phyloP scores from a whole-genome alignment of 208 protist species.

The Novymonas esmeraldas region DNA sequence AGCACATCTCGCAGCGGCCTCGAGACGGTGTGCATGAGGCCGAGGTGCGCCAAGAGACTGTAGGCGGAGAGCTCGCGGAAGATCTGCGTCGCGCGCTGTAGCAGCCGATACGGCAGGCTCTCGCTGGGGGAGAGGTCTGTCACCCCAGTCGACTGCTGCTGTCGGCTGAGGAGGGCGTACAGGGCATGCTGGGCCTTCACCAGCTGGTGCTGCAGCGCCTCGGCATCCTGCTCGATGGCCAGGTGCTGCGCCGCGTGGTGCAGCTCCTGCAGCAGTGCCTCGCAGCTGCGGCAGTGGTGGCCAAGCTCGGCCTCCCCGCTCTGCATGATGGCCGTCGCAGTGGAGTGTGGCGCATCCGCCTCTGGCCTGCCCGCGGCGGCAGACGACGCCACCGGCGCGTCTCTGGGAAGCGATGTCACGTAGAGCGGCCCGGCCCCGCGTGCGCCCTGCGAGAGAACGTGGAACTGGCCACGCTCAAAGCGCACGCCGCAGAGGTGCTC shows the following conservation, averaged over 20 bases:
- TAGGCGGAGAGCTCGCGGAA: conserved; percentile 38
- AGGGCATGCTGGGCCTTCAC: conserved; percentile 50
- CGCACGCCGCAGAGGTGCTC: conserved; percentile 51
- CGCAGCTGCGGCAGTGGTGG: conserved; percentile 45
- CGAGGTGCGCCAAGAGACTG: conserved; percentile 31
- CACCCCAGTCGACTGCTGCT: conserved; percentile 39
- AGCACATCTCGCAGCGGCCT: conserved; percentile 46
- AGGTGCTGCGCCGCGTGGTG: conserved; percentile 14
- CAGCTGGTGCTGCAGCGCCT: conserved; percentile 39
- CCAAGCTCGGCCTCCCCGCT: conserved; percentile 45
- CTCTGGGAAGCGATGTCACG: conserved; percentile 47
- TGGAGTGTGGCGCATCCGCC: not conserved
- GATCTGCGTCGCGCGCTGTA: conserved; percentile 36
- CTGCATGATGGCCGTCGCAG: conserved; percentile 47
- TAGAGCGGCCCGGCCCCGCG: conserved; percentile 51
- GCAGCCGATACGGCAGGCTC: conserved; percentile 42
- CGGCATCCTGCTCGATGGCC: conserved; percentile 4
- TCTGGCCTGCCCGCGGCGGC: conserved; percentile 8
- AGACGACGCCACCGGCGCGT: conserved; percentile 31
- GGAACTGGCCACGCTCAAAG: conserved; percentile 42
- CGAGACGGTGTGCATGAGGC: conserved; percentile 22
- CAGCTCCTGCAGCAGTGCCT: conserved; percentile 26
- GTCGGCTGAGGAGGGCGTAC: conserved; percentile 57
- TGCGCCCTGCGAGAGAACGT: conserved; percentile 58
- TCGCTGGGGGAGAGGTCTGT: conserved; percentile 39